Conservation (phyloP, 129 eudicot genomes). For the Oenanthe sinensis region DNA sequence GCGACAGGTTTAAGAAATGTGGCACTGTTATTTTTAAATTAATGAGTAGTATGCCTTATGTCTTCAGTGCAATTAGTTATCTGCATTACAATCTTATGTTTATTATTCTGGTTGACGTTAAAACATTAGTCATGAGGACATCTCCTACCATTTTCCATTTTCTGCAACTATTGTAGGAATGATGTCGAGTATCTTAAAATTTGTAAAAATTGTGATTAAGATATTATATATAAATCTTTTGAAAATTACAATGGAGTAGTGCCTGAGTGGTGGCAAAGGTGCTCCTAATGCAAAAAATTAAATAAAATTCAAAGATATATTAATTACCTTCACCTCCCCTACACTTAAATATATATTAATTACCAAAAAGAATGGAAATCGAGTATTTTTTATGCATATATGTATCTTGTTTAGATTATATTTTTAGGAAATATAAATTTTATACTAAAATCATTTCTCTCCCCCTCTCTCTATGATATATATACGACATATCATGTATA, state of each 20-base stretch:
- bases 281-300: neutral
- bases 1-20: conserved; percentile 65
- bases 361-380: neutral
- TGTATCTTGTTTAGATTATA: neutral
- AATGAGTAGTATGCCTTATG: neutral
- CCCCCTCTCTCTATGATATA: no score
- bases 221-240: neutral
- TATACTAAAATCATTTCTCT: neutral
- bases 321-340: neutral
- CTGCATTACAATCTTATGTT: neutral
- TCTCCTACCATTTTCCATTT: neutral
- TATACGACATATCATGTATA: no score
- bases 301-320: no score
- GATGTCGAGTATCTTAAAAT: no score
- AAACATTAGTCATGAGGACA: neutral
- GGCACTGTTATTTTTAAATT: neutral
- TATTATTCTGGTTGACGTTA: neutral
- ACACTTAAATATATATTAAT: no score
- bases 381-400: neutral
- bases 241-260: neutral
- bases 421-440: no score
- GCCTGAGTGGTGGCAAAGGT: neutral
- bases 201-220: neutral
- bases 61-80: neutral
- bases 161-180: neutral